phyloP scores from a whole-genome alignment of 75 land plant species.

The Gnetum montanum region DNA sequence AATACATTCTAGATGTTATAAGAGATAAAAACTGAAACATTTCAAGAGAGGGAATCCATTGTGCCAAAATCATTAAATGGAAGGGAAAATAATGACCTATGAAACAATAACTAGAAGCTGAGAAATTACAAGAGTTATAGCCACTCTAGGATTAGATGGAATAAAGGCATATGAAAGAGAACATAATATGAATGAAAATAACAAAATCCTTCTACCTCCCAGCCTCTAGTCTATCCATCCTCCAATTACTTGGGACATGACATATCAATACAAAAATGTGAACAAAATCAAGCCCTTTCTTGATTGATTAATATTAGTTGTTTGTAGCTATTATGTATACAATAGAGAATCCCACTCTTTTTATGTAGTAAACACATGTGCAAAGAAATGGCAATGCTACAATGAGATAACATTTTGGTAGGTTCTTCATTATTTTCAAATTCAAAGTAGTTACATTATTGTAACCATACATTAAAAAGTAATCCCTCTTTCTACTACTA shows the following conservation, averaged over 20 bases:
- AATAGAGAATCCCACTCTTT: slow-evolving; percentile 79
- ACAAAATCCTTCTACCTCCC: slow-evolving; percentile 56
- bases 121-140: slow-evolving; percentile 31
- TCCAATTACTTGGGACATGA: slow-evolving; percentile 74
- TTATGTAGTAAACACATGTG: slow-evolving; percentile 78
- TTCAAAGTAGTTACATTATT: too few species aligned
- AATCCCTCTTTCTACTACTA: too few species aligned
- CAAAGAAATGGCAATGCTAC: slow-evolving; percentile 58
- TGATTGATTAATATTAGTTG: slow-evolving; percentile 37
- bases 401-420: slow-evolving; percentile 58
- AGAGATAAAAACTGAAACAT: slow-evolving; percentile 78
- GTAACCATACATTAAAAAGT: too few species aligned
- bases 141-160: slow-evolving; percentile 43
- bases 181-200: slow-evolving; percentile 66
- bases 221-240: slow-evolving; percentile 80
- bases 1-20: slow-evolving; percentile 86
- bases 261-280: slow-evolving; percentile 77
- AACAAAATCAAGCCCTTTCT: slow-evolving; percentile 67
- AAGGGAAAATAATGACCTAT: slow-evolving; percentile 83
- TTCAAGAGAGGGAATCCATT: slow-evolving; percentile 92
- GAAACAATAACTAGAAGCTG: slow-evolving; percentile 69
- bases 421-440: neutral
- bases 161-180: slow-evolving; percentile 50
- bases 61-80: slow-evolving; percentile 81
- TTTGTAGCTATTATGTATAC: slow-evolving; percentile 79